These are phyloP conservation scores for Lentinus tigrinus DNA, from an alignment of 768 basidiomycete genomes.

Conservation along the genomic window DNA sequence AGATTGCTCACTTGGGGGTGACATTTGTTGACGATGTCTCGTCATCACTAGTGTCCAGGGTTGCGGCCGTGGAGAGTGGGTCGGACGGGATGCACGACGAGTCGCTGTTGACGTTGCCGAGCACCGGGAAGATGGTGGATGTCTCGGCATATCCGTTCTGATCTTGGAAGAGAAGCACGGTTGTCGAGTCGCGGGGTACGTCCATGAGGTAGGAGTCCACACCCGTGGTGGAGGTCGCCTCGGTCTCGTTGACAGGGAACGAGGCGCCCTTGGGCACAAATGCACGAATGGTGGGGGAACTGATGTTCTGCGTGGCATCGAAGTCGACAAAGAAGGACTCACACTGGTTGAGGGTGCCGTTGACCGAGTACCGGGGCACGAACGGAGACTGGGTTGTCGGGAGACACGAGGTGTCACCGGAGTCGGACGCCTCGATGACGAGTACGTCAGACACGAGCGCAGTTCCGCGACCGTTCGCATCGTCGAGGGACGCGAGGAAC, in stretches of 20 bases:
- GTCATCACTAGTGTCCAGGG: neutral
- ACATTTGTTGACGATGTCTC: neutral
- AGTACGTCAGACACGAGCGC: slow-evolving; percentile 49
- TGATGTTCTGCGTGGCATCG: slow-evolving; percentile 34
- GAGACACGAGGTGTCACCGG: slow-evolving; percentile 42
- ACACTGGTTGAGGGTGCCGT: slow-evolving; percentile 44
- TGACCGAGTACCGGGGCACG: slow-evolving; percentile 33
- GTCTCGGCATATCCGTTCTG: slow-evolving; percentile 39
- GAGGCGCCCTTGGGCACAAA: slow-evolving; percentile 28
- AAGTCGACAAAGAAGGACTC: slow-evolving; percentile 45
- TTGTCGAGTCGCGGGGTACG: slow-evolving; percentile 34
- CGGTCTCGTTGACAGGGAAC: slow-evolving; percentile 22
- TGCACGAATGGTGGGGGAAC: slow-evolving; percentile 40
- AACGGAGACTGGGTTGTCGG: slow-evolving; percentile 6
- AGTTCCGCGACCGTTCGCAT: slow-evolving; percentile 38
- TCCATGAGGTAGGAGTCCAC: slow-evolving; percentile 44
- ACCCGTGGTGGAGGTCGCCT: slow-evolving; percentile 30
- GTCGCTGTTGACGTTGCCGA: slow-evolving; percentile 24
- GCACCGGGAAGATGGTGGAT: slow-evolving; percentile 42
- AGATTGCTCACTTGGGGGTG: slow-evolving; percentile 1
- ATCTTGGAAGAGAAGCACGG: slow-evolving; percentile 47
- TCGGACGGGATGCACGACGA: slow-evolving; percentile 26
- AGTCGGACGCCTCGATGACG: slow-evolving; percentile 38
- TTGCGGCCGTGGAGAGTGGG: slow-evolving; percentile 5
- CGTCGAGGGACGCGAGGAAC: slow-evolving; percentile 58